Conservation (phyloP, 371 early-diverging fungal species). For the Mycotypha africana region DNA sequence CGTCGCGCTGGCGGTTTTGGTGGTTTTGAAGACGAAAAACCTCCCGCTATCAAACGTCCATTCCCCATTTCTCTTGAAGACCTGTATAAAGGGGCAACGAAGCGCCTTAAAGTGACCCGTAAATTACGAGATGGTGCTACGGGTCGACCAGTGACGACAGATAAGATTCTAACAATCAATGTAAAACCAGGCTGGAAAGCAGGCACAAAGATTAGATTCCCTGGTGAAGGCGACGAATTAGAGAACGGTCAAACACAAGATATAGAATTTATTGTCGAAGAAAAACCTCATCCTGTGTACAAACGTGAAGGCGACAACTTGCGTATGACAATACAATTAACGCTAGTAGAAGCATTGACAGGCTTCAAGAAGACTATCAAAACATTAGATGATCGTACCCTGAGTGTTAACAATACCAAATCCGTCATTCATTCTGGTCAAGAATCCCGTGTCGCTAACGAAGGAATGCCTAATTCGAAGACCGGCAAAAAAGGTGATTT, state of each 20-base stretch:
- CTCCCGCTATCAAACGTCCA: slow-evolving; percentile 59
- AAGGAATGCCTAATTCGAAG: slow-evolving; percentile 92
- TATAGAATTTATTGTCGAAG: slow-evolving; percentile 92
- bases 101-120: slow-evolving; percentile 91
- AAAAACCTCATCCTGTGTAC: slow-evolving; percentile 86
- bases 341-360: slow-evolving; percentile 75
- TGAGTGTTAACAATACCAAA: slow-evolving; percentile 59
- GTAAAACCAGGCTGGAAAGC: slow-evolving; percentile 98
- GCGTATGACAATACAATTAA: slow-evolving; percentile 55
- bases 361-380: slow-evolving; percentile 76
- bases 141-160: slow-evolving; percentile 49
- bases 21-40: slow-evolving; percentile 32
- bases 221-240: slow-evolving; percentile 91
- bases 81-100: slow-evolving; percentile 85
- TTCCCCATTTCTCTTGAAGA: slow-evolving; percentile 90
- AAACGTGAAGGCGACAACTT: slow-evolving; percentile 92
- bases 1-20: background rate
- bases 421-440: slow-evolving; percentile 71
- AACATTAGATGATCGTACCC: slow-evolving; percentile 72
- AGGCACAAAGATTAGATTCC: slow-evolving; percentile 95
- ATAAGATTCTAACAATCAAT: slow-evolving; percentile 83
- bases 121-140: slow-evolving; percentile 47
- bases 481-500: slow-evolving; percentile 87
- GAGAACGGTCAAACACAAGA: slow-evolving; percentile 79
- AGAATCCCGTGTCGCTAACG: slow-evolving; percentile 65